Percentiles rank a stretch among this genome's conserved stretches.
Evolutionary conservation across 2,329 filamentous ascomycete species (phyloP).

Genomic region (Pseudogymnoascus sp.): DNA sequence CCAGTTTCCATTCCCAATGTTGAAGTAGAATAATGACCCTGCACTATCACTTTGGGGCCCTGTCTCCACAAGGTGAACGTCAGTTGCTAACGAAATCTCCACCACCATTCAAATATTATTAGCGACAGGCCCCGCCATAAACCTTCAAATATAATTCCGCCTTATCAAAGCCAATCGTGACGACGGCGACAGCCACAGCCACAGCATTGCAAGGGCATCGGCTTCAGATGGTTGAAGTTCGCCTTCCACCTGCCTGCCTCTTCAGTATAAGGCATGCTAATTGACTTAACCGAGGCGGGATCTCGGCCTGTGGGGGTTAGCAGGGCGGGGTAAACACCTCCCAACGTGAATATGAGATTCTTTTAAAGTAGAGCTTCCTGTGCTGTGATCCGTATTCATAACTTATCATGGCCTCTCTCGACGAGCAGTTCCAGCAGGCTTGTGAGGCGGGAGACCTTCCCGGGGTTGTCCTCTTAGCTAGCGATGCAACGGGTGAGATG

Average conservation of each 20-base stretch:
- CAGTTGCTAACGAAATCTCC: not conserved
- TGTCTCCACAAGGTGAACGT: not conserved
- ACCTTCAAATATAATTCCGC: not conserved
- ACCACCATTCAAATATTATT: not conserved
- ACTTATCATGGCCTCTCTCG: not conserved
- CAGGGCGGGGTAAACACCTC: not conserved
- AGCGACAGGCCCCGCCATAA: not conserved
- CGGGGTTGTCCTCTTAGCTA: constrained; percentile 10
- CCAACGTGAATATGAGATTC: not conserved
- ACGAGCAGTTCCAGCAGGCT: not conserved
- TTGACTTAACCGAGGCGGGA: not conserved
- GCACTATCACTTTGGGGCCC: not conserved
- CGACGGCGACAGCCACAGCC: too few species aligned
- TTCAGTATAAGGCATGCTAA: not conserved
- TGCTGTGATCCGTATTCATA: not conserved
- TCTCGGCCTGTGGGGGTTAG: not conserved
- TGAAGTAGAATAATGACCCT: not conserved
- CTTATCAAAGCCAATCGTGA: not conserved
- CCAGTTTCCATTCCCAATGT: not conserved
- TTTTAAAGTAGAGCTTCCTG: not conserved
- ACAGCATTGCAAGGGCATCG: too few species aligned
- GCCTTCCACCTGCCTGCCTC: not conserved
- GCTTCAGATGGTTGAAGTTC: not conserved
- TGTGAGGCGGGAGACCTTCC: not conserved
- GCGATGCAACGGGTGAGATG: constrained; percentile 16